Conservation (phyloP, 2,329 filamentous ascomycete species). For the Aspergillus sojae region DNA sequence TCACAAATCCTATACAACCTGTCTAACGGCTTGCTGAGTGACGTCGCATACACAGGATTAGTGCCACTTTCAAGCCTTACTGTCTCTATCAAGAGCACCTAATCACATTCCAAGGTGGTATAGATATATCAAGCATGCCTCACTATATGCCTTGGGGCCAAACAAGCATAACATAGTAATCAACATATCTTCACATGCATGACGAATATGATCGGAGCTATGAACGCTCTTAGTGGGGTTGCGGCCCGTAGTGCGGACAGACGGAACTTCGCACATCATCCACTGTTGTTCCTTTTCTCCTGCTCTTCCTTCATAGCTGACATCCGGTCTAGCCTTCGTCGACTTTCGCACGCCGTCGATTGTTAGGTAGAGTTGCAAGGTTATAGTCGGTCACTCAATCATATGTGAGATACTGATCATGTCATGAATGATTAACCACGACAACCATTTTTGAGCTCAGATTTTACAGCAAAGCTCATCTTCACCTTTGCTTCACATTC, state of each 20-base stretch:
- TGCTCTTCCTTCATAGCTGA: background rate
- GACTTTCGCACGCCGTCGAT: background rate
- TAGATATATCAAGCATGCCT: background rate
- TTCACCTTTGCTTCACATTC: background rate
- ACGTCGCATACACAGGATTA: background rate
- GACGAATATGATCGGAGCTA: background rate
- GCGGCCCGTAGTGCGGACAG: background rate
- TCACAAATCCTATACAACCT: background rate
- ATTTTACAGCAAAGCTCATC: background rate
- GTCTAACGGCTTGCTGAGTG: background rate
- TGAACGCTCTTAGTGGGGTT: background rate
- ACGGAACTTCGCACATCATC: background rate
- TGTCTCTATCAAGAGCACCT: background rate
- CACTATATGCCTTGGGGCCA: fast-evolving
- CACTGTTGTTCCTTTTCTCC: background rate
- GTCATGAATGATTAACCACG: background rate
- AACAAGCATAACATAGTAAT: background rate
- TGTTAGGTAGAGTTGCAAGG: background rate
- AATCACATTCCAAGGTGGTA: background rate
- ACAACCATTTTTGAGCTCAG: background rate
- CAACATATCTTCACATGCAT: background rate
- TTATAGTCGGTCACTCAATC: background rate
- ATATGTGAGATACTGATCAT: background rate
- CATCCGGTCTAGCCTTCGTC: background rate
- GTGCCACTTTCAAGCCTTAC: fast-evolving